A percentile compares a stretch with the other conserved stretches of the same genome.
phyloP scores from a whole-genome alignment of 306 rosid species.

The Quercus parvula region DNA sequence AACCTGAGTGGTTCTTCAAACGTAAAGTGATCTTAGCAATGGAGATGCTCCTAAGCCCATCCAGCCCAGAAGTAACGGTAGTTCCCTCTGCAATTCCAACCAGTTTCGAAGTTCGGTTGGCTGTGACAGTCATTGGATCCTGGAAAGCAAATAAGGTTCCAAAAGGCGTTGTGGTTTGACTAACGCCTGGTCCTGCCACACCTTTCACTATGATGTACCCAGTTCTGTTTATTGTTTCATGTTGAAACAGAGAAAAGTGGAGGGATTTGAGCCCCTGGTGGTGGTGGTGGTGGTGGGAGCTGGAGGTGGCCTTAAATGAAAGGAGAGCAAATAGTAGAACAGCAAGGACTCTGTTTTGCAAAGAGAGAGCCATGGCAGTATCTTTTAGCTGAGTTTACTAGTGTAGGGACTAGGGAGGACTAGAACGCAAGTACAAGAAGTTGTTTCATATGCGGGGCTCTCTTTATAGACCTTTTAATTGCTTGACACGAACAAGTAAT shows the following conservation, averaged over 20 bases:
- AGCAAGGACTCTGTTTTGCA: neutral
- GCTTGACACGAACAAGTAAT: neutral
- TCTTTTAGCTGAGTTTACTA: neutral
- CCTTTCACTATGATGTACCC: slow-evolving; percentile 62
- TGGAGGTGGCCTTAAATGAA: slow-evolving; percentile 1
- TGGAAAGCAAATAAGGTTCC: slow-evolving; percentile 63
- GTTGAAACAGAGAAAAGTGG: slow-evolving; percentile 67
- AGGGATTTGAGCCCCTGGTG: slow-evolving; percentile 43
- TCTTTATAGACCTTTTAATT: neutral
- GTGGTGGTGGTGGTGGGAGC: slow-evolving; percentile 18
- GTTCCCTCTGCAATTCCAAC: slow-evolving; percentile 66
- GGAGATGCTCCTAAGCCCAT: slow-evolving; percentile 60
- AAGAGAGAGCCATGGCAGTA: slow-evolving; percentile 17
- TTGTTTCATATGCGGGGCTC: neutral
- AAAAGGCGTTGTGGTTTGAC: slow-evolving; percentile 59
- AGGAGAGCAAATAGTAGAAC: slow-evolving; percentile 15
- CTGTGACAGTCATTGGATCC: slow-evolving; percentile 50
- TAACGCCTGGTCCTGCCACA: slow-evolving; percentile 23
- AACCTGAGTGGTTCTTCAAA: slow-evolving; percentile 46
- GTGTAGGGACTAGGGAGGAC: neutral
- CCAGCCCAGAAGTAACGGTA: slow-evolving; percentile 57
- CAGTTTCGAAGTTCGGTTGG: slow-evolving; percentile 44
- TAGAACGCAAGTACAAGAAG: neutral
- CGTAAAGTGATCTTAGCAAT: slow-evolving; percentile 57
- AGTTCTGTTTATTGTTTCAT: slow-evolving; percentile 70